Base-by-base conservation (phyloP, 2,329 filamentous ascomycete species). In the Trichoderma hamatum region DNA sequence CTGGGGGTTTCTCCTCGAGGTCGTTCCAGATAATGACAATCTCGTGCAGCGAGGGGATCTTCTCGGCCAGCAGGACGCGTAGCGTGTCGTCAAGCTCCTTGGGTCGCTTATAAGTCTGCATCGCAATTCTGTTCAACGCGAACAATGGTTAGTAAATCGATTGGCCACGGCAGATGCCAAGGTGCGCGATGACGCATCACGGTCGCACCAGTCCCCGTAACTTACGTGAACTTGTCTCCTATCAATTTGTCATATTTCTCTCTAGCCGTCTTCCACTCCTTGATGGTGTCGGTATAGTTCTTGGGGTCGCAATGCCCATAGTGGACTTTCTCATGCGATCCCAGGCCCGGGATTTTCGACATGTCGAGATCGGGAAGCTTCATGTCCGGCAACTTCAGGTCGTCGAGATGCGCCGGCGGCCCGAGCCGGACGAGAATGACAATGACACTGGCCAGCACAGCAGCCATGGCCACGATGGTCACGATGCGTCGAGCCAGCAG, bases 191-290 rank as follows among this genome's bases (percentile, higher is more conserved):
- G 63, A 36, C 54, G 39, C 43, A 26, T 46, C 51, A 36, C 26
- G 19, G 55, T 62, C 14, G 28, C 30, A 36, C 32, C 11, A 14
- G 39, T 14, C 52, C 24, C 46, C 61, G 28, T 39, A 49, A 72
- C 73, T 32, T 66, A 76, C 74, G 74, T 76, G 69, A 76, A 76
- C 72, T 74, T 75, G 70, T 76, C 74, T 13, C 71, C 73, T 13
- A 64, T 65, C 49, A 72, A 26, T 5, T 78, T 85, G 64, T 85
- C 81, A 80, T 83, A 80, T 13, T 80, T 83, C 24, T 69, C 21
- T 43, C 43, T 36, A 14, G 69, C 0, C 74, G 34, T 54, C 30
- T 64, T 69, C 59, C 58, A 70, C 36, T 43, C 55, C 30, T 70
- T 54, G 39, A 69, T 32, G 4, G 54, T 39, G 16, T 64, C 58